Conservation (phyloP, 2,329 filamentous ascomycete species). For the Penicillium sp. region DNA sequence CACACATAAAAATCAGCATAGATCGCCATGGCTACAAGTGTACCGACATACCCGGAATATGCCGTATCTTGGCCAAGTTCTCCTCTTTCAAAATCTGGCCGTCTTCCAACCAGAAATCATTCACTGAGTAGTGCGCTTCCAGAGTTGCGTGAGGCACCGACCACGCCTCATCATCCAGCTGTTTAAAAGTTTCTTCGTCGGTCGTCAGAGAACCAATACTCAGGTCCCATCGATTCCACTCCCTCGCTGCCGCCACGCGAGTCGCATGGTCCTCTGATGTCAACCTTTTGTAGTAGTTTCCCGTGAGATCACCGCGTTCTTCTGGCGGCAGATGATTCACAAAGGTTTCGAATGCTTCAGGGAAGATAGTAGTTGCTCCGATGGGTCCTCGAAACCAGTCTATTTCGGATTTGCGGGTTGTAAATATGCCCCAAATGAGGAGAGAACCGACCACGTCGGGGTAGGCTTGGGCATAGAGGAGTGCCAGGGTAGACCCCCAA, state of each 20-base stretch:
- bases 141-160: slow-evolving; percentile 46
- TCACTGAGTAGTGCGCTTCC: slow-evolving; percentile 50
- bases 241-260: slow-evolving; percentile 37
- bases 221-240: slow-evolving; percentile 44
- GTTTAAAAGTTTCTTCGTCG: slow-evolving; percentile 23
- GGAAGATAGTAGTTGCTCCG: slow-evolving; percentile 41
- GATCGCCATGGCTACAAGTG: neutral
- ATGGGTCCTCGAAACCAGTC: slow-evolving; percentile 38
- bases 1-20: neutral
- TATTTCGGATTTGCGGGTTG: slow-evolving; percentile 38
- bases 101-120: slow-evolving; percentile 48
- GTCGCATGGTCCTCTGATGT: slow-evolving; percentile 37
- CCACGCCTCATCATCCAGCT: slow-evolving; percentile 38
- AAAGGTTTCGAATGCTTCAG: slow-evolving; percentile 46
- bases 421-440: slow-evolving; percentile 51
- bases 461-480: slow-evolving; percentile 51
- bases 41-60: slow-evolving; percentile 38
- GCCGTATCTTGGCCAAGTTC: slow-evolving; percentile 41
- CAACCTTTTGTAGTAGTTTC: slow-evolving; percentile 47
- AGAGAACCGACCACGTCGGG: slow-evolving; percentile 45
- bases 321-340: slow-evolving; percentile 42
- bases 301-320: slow-evolving; percentile 43
- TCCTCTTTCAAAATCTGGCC: slow-evolving; percentile 43
- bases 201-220: slow-evolving; percentile 35
- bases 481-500: slow-evolving; percentile 52